Conservation (phyloP, 75 land plant genomes). For the Cryptomeria japonica region DNA sequence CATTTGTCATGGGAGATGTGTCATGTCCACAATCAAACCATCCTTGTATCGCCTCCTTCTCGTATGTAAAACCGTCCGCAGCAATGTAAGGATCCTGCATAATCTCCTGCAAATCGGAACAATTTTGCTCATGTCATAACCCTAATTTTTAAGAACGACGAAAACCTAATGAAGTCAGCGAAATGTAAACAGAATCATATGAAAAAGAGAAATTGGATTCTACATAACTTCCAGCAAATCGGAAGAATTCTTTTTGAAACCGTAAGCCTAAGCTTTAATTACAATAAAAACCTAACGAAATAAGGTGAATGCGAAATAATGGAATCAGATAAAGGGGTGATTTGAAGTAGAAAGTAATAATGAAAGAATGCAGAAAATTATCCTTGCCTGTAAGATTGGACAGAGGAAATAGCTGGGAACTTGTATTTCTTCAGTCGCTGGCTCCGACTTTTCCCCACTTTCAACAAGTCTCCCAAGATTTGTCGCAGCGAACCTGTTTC, state of each 20-base stretch:
- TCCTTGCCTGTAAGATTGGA: slow-evolving; percentile 9
- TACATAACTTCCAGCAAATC: too few species aligned
- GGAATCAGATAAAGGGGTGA: too few species aligned
- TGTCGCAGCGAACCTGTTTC: background rate
- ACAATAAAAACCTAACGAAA: too few species aligned
- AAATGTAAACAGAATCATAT: background rate
- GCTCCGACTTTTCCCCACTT: background rate
- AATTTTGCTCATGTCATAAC: background rate
- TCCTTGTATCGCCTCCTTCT: slow-evolving; percentile 17
- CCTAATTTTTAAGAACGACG: background rate
- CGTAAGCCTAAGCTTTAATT: too few species aligned
- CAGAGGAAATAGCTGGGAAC: slow-evolving; percentile 9
- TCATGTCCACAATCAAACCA: slow-evolving; percentile 27
- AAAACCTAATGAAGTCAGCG: background rate
- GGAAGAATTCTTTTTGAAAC: too few species aligned
- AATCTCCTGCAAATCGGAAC: background rate
- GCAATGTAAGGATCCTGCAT: slow-evolving; percentile 4
- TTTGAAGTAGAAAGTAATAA: too few species aligned
- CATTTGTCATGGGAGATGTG: slow-evolving; percentile 36
- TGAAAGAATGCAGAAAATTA: too few species aligned
- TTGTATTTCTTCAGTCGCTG: background rate
- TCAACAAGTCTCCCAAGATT: background rate
- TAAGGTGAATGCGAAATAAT: too few species aligned
- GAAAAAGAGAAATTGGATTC: too few species aligned
- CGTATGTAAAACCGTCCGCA: slow-evolving; percentile 26